Evolutionary conservation across 2,329 filamentous ascomycete genomes (phyloP).

Genomic region (Aspergillus pseudoglaucus): DNA sequence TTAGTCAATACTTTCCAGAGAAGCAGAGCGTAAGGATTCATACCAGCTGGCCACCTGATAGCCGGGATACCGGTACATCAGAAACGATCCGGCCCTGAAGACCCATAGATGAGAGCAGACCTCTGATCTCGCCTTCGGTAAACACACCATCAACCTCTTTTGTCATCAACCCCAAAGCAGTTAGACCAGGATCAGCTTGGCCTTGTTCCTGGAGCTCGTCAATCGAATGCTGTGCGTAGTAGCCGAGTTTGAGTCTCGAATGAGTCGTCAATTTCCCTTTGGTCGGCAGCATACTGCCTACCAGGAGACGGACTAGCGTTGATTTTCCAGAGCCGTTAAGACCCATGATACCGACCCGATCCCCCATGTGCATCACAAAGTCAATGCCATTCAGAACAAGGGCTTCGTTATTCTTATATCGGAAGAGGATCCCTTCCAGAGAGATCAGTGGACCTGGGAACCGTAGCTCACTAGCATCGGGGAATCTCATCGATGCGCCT

Average conservation of each 20-base stretch:
- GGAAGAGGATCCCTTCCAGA: constrained; percentile 62
- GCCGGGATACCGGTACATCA: constrained; percentile 63
- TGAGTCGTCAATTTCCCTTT: constrained; percentile 60
- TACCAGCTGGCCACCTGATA: constrained; percentile 75
- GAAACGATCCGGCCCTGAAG: constrained; percentile 64
- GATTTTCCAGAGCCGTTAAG: constrained; percentile 79
- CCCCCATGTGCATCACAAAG: constrained; percentile 65
- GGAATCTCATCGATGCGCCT: constrained; percentile 52
- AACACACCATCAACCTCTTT: constrained; percentile 48
- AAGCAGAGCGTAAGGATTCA: constrained; percentile 20
- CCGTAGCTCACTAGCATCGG: constrained; percentile 61
- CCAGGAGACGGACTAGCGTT: constrained; percentile 65
- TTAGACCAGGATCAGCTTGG: constrained; percentile 47
- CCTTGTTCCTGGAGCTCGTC: constrained; percentile 59
- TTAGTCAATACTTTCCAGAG: background rate
- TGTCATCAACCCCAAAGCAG: constrained; percentile 59
- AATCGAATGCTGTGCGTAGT: constrained; percentile 75
- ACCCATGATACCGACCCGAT: constrained; percentile 68
- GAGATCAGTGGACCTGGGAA: constrained; percentile 70
- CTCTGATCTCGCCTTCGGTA: constrained; percentile 62
- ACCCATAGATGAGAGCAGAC: constrained; percentile 61
- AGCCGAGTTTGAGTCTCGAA: constrained; percentile 62
- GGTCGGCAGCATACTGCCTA: constrained; percentile 53
- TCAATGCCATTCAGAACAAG: constrained; percentile 56
- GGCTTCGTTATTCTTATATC: constrained; percentile 47